These are phyloP conservation scores for Hanseniaspora pseudoguilliermondii DNA, from an alignment of 805 yeast species.

Conservation along the genomic window DNA sequence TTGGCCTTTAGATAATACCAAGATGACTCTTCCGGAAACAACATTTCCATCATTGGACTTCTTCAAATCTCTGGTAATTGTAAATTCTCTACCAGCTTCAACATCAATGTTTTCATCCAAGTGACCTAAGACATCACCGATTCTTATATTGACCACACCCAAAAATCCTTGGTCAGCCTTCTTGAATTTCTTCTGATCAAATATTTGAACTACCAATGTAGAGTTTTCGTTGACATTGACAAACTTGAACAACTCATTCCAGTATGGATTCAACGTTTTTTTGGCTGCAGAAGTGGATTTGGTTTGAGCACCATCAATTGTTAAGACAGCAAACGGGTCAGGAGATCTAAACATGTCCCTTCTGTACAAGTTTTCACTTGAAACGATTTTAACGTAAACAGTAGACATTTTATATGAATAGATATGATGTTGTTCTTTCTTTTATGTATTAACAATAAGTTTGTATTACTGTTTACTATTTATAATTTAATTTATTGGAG, in stretches of 20 bases:
- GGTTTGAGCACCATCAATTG: conserved; percentile 95
- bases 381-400: conserved; percentile 66
- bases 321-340: conserved; percentile 93
- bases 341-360: conserved; percentile 93
- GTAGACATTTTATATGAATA: conserved; percentile 18
- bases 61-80: conserved; percentile 83
- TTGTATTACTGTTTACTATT: no score
- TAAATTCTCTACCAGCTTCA: conserved; percentile 43
- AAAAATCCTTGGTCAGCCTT: conserved; percentile 96
- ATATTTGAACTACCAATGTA: conserved; percentile 81
- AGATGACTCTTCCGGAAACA: conserved; percentile 83
- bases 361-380: conserved; percentile 90
- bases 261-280: conserved; percentile 89
- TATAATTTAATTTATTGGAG: no score
- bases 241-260: conserved; percentile 88
- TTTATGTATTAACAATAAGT: no score
- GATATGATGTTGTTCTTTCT: not conserved
- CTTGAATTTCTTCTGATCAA: conserved; percentile 93
- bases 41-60: conserved; percentile 82
- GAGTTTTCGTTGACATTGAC: conserved; percentile 63
- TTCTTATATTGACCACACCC: conserved; percentile 85
- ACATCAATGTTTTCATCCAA: conserved; percentile 45
- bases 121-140: conserved; percentile 56
- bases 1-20: conserved; percentile 42
- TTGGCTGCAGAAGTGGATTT: conserved; percentile 88